Conservation (phyloP, 257 asterid species). For the Plectranthus barbatus region DNA sequence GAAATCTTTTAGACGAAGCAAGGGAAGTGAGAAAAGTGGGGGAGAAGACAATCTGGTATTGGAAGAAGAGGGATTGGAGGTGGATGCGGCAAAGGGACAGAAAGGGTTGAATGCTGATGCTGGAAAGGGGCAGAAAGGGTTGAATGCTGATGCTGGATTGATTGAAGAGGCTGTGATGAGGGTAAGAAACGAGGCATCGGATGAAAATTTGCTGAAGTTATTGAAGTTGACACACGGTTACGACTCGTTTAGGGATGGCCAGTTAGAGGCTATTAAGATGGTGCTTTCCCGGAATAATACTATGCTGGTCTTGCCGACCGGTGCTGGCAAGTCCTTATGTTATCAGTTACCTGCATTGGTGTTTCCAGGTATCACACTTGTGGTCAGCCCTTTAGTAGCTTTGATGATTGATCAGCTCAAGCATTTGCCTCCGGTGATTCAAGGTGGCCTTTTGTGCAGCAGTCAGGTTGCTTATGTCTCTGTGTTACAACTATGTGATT, state of each 20-base stretch:
- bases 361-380: conserved; percentile 71
- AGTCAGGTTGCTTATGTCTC: conserved; percentile 56
- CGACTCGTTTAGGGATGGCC: conserved; percentile 77
- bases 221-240: conserved; percentile 75
- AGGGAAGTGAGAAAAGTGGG: conserved; percentile 28
- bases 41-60: conserved; percentile 29
- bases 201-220: conserved; percentile 59
- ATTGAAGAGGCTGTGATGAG: conserved; percentile 64
- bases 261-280: conserved; percentile 82
- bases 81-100: conserved; percentile 30
- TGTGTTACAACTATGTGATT: background rate
- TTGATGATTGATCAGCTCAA: conserved; percentile 97
- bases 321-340: conserved; percentile 88
- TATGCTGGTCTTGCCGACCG: conserved; percentile 91
- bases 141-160: conserved; percentile 19
- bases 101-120: conserved; percentile 20
- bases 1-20: conserved; percentile 30
- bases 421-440: conserved; percentile 67
- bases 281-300: conserved; percentile 70
- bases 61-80: conserved; percentile 56
- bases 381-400: conserved; percentile 87
- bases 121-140: conserved; percentile 24
- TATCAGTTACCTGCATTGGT: conserved; percentile 83
- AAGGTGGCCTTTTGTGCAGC: conserved; percentile 76
- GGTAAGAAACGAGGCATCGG: conserved; percentile 59